phyloP scores from a whole-genome alignment of 2,329 filamentous ascomycete genomes.

The Dryadomyces sulphureus region DNA sequence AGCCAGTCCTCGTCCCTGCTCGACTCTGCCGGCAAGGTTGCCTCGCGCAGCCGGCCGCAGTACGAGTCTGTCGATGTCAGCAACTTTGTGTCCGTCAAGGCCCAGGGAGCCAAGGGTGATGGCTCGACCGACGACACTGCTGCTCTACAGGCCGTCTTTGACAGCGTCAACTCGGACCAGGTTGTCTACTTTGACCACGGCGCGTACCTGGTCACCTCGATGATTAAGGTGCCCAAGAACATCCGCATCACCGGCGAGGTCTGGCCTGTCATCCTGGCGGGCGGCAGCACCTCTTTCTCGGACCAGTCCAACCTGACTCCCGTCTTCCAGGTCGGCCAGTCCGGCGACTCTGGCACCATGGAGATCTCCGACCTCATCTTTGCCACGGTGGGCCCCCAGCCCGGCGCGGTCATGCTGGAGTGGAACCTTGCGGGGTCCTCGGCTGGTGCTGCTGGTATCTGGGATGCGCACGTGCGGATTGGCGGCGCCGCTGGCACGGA shows the following conservation, averaged over 20 bases:
- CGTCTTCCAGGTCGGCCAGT: conserved; percentile 72
- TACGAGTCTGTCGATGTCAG: conserved; percentile 55
- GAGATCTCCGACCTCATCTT: conserved; percentile 85
- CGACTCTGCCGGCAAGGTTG: conserved; percentile 49
- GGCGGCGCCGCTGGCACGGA: conserved; percentile 75
- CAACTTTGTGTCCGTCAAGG: conserved; percentile 72
- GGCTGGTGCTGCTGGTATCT: conserved; percentile 64
- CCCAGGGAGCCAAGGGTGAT: conserved; percentile 72
- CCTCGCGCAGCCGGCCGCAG: conserved; percentile 78
- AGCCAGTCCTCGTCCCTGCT: conserved; percentile 55
- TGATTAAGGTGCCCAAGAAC: conserved; percentile 59
- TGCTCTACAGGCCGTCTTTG: conserved; percentile 65
- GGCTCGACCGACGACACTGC: conserved; percentile 76
- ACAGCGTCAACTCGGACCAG: conserved; percentile 47
- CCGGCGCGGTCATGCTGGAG: conserved; percentile 79
- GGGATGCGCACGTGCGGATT: conserved; percentile 92
- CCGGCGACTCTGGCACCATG: conserved; percentile 62
- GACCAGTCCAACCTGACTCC: conserved; percentile 63
- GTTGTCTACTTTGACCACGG: conserved; percentile 66
- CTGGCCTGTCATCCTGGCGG: conserved; percentile 80
- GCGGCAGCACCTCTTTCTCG: conserved; percentile 53
- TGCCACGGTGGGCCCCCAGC: conserved; percentile 66
- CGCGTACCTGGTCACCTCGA: conserved; percentile 55
- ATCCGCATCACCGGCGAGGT: conserved; percentile 84
- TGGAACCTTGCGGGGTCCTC: conserved; percentile 66